phyloP scores from a whole-genome alignment of 805 yeast species.

The Kazachstania kunashirensis region DNA sequence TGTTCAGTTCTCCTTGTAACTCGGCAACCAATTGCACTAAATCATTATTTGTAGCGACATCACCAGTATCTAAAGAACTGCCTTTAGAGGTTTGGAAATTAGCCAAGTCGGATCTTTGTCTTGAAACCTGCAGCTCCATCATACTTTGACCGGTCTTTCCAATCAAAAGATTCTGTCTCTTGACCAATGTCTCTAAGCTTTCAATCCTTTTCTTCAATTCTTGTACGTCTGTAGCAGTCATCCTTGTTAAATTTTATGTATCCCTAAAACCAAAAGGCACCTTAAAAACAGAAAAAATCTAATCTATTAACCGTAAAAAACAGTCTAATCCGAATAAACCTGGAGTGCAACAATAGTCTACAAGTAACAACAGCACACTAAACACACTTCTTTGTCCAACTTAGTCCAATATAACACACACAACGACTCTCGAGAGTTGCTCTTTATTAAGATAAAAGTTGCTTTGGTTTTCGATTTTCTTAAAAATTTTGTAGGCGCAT shows the following conservation, averaged over 20 bases:
- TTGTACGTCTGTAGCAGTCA: slow-evolving; percentile 15
- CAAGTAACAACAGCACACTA: too few relatives aligned
- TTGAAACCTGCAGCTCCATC: slow-evolving; percentile 53
- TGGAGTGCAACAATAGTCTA: too few relatives aligned
- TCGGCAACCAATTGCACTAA: slow-evolving; percentile 81
- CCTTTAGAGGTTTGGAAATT: slow-evolving; percentile 13
- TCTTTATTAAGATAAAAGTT: too few relatives aligned
- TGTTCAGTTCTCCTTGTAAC: slow-evolving; percentile 76
- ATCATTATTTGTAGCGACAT: slow-evolving; percentile 73
- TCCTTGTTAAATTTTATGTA: not conserved
- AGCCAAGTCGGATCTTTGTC: slow-evolving; percentile 36
- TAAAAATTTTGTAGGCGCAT: too few relatives aligned
- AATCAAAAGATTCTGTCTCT: slow-evolving; percentile 56
- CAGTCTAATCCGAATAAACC: too few relatives aligned
- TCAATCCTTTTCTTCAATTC: slow-evolving; percentile 36
- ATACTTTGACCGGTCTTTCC: slow-evolving; percentile 75
- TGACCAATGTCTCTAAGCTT: slow-evolving; percentile 43
- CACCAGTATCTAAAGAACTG: slow-evolving; percentile 35
- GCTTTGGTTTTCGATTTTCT: too few relatives aligned
- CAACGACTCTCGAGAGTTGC: too few relatives aligned
- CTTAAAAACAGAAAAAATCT: too few relatives aligned
- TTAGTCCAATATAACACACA: too few relatives aligned
- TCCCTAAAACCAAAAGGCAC: too few relatives aligned
- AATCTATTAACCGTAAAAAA: too few relatives aligned
- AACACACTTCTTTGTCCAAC: too few relatives aligned